Base-by-base conservation (phyloP, 1,284 basidiomycete species). In the Pholiota adiposa region DNA sequence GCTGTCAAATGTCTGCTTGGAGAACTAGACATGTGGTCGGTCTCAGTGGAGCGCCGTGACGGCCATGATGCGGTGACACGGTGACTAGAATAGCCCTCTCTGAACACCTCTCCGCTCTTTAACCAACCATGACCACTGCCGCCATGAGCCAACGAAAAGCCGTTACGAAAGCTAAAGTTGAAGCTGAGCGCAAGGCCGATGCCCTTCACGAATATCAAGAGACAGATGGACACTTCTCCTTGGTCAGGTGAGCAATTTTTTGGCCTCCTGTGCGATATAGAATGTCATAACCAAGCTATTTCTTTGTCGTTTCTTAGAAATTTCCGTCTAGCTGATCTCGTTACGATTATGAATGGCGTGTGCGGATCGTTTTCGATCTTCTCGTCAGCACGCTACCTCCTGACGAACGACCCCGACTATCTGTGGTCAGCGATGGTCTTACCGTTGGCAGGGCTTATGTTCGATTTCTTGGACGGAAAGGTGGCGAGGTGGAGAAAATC, bases 331-430 rank as follows among this genome's bases (percentile, higher is more conserved):
- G 97, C 97, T 67, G 97, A 99, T 78, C 85, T 97, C 48, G 95
- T 99, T 70, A 99, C 97, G n/a, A 94, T 99, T 66, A 97, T 97
- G 90, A 99, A 99, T 73, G 97, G 97, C 41, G 93, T 99, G 73
- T 99, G 97, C 77, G 97, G 97, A 60, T 94, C 94, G 14, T 91
- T 98, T 69, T 98, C 96, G 41, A 84, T 99, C 65, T 97, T 97
- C 74, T 96, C 92, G 36, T 96, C 94, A 7, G 94, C 92, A 40
- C 89, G 90, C 61, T 97, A 97, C 77, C 83, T 97, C 64, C 70
- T 93, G 56, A 92, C 92, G 27, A 87, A 90, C 65, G 94, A 99
- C 73, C 83, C 85, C 61, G 84, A 86, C 65, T 87, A 89, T 75
- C 80, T 98, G 58, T 93, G 93, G 87, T 85, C 87, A 54, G 97